A percentile compares a stretch with the other conserved stretches of the same genome.
These are phyloP conservation scores for Ogataea dorogensis DNA, from an alignment of 805 yeast genomes.

Conservation along the genomic window DNA sequence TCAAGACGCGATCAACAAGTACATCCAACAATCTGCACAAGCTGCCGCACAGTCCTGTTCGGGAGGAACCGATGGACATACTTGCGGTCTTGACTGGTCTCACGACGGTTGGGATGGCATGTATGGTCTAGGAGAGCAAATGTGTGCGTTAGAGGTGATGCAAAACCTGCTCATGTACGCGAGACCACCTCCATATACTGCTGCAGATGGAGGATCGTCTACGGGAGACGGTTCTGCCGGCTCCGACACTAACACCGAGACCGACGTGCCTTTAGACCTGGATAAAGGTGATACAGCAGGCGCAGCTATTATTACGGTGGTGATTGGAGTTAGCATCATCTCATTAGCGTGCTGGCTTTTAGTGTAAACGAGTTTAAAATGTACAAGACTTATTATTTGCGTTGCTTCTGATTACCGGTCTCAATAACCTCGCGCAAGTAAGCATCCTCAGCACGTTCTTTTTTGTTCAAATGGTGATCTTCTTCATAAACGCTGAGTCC, in stretches of 20 bases:
- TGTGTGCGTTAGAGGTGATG: conserved; percentile 67
- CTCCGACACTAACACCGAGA: conserved; percentile 38
- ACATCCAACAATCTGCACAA: conserved; percentile 49
- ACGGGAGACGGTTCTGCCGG: conserved; percentile 71
- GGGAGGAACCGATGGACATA: conserved; percentile 73
- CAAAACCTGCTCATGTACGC: conserved; percentile 45
- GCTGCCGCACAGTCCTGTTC: conserved; percentile 71
- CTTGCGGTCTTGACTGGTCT: conserved; percentile 75
- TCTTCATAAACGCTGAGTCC: conserved; percentile 65
- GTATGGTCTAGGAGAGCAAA: conserved; percentile 79
- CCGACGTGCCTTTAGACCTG: conserved; percentile 40
- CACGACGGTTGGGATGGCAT: conserved; percentile 56
- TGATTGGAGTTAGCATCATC: conserved; percentile 42
- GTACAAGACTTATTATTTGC: conserved; percentile 3
- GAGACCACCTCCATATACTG: conserved; percentile 53
- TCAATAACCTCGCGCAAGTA: conserved; percentile 47
- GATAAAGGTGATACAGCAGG: conserved; percentile 58
- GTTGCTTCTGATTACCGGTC: conserved; percentile 8
- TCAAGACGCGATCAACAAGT: conserved; percentile 35
- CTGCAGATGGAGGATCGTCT: conserved; percentile 29
- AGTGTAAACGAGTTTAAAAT: conserved; percentile 14
- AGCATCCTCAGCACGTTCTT: conserved; percentile 32
- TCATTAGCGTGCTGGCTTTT: conserved; percentile 30
- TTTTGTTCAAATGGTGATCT: conserved; percentile 42
- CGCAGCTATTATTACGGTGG: conserved; percentile 63